Evolutionary conservation across 2,329 filamentous ascomycete species (phyloP).

Genomic region (Neofusicoccum sp.): DNA sequence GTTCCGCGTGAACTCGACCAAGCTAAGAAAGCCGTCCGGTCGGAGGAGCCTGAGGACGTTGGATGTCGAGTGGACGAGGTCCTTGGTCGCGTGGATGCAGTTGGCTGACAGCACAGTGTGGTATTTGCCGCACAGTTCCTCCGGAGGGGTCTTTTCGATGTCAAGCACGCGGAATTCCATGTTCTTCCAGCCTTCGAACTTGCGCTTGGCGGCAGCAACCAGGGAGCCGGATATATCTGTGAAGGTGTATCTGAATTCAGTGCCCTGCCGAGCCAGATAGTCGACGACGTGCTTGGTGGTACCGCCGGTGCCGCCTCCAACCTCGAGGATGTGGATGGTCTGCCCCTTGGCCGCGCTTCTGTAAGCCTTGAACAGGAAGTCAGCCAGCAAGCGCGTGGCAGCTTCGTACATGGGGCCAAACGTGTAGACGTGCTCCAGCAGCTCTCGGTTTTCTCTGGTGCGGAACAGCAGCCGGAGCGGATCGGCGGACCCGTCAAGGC

Average conservation of each 20-base stretch:
- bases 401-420: slow-evolving; percentile 24
- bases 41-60: slow-evolving; percentile 28
- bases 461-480: slow-evolving; percentile 2
- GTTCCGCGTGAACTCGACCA: slow-evolving; percentile 33
- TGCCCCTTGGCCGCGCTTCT: not conserved
- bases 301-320: slow-evolving; percentile 21
- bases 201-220: slow-evolving; percentile 32
- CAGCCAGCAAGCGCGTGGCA: slow-evolving; percentile 20
- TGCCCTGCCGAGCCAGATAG: slow-evolving; percentile 25
- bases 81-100: slow-evolving; percentile 33
- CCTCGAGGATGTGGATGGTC: slow-evolving; percentile 15
- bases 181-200: slow-evolving; percentile 28
- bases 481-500: not conserved
- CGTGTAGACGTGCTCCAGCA: slow-evolving; percentile 40
- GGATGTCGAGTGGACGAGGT: slow-evolving; percentile 19
- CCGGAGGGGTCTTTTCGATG: slow-evolving; percentile 30
- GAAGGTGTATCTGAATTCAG: slow-evolving; percentile 40
- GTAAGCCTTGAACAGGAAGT: slow-evolving; percentile 12
- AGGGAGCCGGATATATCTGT: slow-evolving; percentile 40
- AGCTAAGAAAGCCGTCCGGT: slow-evolving; percentile 28
- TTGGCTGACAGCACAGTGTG: slow-evolving; percentile 34
- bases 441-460: slow-evolving; percentile 22
- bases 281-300: slow-evolving; percentile 29
- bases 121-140: slow-evolving; percentile 20
- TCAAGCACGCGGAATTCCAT: slow-evolving; percentile 36